phyloP scores from a whole-genome alignment of 2,329 filamentous ascomycete species.

The Cyanodermella asteris region DNA sequence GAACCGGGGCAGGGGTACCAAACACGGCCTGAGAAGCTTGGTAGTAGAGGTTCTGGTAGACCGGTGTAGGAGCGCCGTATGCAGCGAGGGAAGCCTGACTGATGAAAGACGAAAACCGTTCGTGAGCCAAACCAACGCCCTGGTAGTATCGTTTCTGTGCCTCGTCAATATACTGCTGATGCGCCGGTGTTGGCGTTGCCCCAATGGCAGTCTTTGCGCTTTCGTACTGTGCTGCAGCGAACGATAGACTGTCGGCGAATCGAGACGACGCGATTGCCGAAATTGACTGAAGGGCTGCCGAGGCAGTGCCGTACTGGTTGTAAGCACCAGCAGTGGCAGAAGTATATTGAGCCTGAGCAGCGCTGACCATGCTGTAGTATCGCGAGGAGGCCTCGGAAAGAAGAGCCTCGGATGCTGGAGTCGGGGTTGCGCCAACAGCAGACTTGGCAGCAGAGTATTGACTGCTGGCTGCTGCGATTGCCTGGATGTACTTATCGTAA shows the following conservation, averaged over 20 bases:
- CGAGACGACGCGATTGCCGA: conserved; percentile 48
- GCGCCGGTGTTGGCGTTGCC: conserved; percentile 35
- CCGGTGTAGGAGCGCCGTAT: conserved; percentile 40
- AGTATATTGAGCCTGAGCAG: conserved; percentile 8
- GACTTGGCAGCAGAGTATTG: conserved; percentile 16
- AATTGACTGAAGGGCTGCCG: conserved; percentile 31
- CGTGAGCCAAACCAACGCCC: conserved; percentile 56
- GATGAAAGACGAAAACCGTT: conserved; percentile 55
- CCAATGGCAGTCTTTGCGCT: conserved; percentile 44
- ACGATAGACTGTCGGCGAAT: conserved; percentile 46
- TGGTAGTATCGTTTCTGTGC: conserved; percentile 52
- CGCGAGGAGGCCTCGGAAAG: conserved; percentile 8
- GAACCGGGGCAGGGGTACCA: conserved; percentile 11
- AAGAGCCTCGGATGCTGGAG: conserved; percentile 28
- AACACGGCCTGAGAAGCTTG: conserved; percentile 10
- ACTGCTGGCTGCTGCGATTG: conserved; percentile 12
- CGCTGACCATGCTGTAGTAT: conserved; percentile 8
- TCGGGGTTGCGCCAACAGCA: conserved; percentile 18
- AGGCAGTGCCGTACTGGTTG: conserved; percentile 14
- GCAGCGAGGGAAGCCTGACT: conserved; percentile 48
- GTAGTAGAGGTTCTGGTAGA: conserved; percentile 17
- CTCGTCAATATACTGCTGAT: conserved; percentile 34
- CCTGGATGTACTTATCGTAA: conserved; percentile 15
- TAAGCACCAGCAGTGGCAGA: conserved; percentile 17
- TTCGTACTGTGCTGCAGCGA: conserved; percentile 50